These are phyloP conservation scores for Rosa hybrid DNA, from an alignment of 331 rosid species.

Conservation along the genomic window DNA sequence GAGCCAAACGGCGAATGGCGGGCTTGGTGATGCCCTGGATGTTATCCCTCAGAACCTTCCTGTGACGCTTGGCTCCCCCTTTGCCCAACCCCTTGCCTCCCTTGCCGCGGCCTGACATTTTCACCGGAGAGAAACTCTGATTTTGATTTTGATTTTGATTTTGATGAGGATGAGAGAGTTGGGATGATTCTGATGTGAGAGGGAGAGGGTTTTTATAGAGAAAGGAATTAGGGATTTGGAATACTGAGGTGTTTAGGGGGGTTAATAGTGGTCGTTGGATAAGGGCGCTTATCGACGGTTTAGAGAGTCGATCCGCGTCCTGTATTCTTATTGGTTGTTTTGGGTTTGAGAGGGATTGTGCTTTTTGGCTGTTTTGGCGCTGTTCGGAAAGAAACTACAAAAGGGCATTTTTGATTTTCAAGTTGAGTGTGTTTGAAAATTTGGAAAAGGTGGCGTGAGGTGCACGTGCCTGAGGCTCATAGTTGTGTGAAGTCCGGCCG, in stretches of 20 bases:
- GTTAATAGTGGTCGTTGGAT: not conserved
- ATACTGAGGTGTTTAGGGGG: conserved; percentile 14
- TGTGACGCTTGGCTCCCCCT: conserved; percentile 58
- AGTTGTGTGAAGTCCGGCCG: too few species aligned
- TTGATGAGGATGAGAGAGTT: not conserved
- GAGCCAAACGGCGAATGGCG: not conserved
- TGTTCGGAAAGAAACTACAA: not conserved
- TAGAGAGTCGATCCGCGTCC: not conserved
- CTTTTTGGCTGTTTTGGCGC: not conserved
- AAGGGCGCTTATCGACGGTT: not conserved
- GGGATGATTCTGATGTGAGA: not conserved
- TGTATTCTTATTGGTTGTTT: not conserved
- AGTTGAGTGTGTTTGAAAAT: not conserved
- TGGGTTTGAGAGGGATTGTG: not conserved
- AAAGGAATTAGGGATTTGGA: not conserved
- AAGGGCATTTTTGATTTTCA: not conserved
- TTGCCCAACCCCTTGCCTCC: conserved; percentile 67
- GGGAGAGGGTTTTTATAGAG: not conserved
- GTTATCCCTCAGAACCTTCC: conserved; percentile 57
- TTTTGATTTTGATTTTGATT: not conserved
- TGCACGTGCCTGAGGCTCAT: not conserved
- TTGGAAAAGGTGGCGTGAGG: not conserved
- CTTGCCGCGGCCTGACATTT: conserved; percentile 62
- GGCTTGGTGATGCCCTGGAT: conserved; percentile 56
- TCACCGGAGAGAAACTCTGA: not conserved